Conservation (phyloP, 768 basidiomycete genomes). For the Boletus vinaceobasis region DNA sequence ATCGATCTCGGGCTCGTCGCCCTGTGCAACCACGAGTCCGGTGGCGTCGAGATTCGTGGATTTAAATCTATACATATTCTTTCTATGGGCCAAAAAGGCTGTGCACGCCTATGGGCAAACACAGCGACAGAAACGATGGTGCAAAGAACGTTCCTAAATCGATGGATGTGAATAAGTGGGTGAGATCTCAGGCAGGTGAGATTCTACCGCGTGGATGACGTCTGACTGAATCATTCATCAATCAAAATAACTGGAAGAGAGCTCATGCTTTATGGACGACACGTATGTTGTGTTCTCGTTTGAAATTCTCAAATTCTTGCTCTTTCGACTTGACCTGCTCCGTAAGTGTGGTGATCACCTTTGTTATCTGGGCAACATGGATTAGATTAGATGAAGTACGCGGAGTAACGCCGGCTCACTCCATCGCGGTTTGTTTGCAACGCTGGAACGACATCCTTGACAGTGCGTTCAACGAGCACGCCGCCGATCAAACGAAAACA, state of each 20-base stretch:
- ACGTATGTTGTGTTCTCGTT: slow-evolving; percentile 72
- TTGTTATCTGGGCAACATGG: slow-evolving; percentile 60
- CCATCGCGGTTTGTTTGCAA: slow-evolving; percentile 87
- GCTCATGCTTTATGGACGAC: slow-evolving; percentile 40
- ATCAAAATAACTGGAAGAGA: slow-evolving; percentile 4
- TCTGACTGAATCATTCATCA: neutral
- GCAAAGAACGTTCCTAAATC: neutral
- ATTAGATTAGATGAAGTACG: slow-evolving; percentile 2
- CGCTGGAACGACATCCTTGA: slow-evolving; percentile 89
- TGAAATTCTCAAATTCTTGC: slow-evolving; percentile 76
- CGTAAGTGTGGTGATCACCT: slow-evolving; percentile 71
- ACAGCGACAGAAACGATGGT: neutral
- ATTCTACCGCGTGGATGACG: neutral
- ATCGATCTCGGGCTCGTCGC: neutral
- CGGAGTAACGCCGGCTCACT: slow-evolving; percentile 42
- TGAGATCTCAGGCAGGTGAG: neutral
- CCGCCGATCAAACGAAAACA: slow-evolving; percentile 97
- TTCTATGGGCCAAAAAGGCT: neutral
- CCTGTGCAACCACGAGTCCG: neutral
- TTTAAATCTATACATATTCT: neutral
- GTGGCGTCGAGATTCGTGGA: neutral
- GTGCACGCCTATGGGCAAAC: neutral
- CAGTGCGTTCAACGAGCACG: slow-evolving; percentile 92
- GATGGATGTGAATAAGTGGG: neutral
- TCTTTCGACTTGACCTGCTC: slow-evolving; percentile 91